Conservation (phyloP, 768 basidiomycete species). For the Xerocomus potaroensis region DNA sequence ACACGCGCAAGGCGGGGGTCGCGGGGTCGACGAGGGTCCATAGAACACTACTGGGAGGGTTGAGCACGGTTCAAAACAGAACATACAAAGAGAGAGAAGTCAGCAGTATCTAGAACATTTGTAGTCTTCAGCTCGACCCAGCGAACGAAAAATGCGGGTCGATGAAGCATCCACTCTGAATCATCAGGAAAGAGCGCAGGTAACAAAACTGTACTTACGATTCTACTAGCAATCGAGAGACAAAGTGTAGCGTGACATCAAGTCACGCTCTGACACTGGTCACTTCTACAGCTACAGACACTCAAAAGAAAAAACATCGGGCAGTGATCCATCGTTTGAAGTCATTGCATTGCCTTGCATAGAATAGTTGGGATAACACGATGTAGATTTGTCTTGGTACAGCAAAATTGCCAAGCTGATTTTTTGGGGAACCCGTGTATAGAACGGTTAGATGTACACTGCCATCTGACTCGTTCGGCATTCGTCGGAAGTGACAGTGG, state of each 20-base stretch:
- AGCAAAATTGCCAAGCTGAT: too few species aligned
- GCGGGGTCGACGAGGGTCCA: conserved; percentile 79
- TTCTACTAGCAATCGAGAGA: conserved; percentile 3
- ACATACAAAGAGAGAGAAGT: conserved; percentile 35
- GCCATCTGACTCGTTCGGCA: conserved; percentile 50
- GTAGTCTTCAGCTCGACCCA: conserved; percentile 73
- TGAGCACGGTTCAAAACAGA: conserved; percentile 14
- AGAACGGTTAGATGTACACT: conserved; percentile 48
- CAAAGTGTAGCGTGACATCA: conserved; percentile 8
- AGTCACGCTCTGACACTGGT: conserved; percentile 21
- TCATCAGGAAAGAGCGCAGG: conserved; percentile 59
- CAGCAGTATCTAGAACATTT: conserved; percentile 95
- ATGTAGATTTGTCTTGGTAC: conserved; percentile 40
- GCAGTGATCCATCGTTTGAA: conserved; percentile 28
- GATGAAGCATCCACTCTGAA: conserved; percentile 90
- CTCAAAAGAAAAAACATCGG: too few species aligned
- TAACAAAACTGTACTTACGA: conserved; percentile 20
- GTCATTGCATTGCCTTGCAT: conserved; percentile 31
- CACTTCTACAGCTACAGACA: conserved; percentile 38
- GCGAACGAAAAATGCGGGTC: conserved; percentile 46
- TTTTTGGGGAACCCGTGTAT: conserved; percentile 50
- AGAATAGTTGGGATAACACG: conserved; percentile 44
- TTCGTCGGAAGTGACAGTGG: conserved; percentile 33
- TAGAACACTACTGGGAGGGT: conserved; percentile 26
- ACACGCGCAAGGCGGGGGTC: conserved; percentile 74